Evolutionary conservation across 176 grass and related monocot genomes (phyloP).

Genomic region (Oropetium thomaeum): DNA sequence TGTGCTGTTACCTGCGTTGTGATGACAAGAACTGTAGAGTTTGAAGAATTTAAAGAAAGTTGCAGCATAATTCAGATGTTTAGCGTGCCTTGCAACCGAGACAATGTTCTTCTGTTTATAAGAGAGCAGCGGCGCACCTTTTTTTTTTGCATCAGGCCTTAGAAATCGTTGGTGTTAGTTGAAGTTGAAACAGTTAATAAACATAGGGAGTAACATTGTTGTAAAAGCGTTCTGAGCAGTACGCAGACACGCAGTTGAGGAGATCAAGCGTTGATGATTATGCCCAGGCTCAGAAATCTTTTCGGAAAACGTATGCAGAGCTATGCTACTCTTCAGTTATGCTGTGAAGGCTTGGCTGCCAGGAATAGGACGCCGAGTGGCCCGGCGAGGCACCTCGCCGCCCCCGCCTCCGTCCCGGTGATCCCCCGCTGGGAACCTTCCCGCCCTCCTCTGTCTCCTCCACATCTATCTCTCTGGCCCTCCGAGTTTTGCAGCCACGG

Average conservation of each 20-base stretch:
- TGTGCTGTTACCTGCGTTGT: not conserved
- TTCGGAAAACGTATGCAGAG: too few species aligned
- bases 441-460: not conserved
- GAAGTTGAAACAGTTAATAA: too few species aligned
- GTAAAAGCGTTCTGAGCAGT: not conserved
- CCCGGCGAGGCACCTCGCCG: conserved; percentile 26
- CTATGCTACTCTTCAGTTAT: conserved; percentile 51
- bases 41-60: not conserved
- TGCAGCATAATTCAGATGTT: not conserved
- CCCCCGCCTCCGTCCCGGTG: not conserved
- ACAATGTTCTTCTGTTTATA: too few species aligned
- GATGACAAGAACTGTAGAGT: not conserved
- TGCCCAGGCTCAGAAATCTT: not conserved
- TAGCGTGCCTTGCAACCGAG: too few species aligned
- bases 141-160: too few species aligned
- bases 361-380: conserved; percentile 36
- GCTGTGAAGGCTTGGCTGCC: conserved; percentile 60
- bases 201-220: too few species aligned
- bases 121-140: too few species aligned
- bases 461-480: not conserved
- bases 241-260: too few species aligned
- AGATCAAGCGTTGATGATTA: not conserved
- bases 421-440: not conserved
- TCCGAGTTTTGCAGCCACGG: not conserved
- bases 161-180: too few species aligned